phyloP scores from a whole-genome alignment of 768 basidiomycete genomes.

The Phlebiopsis flavidoalba region DNA sequence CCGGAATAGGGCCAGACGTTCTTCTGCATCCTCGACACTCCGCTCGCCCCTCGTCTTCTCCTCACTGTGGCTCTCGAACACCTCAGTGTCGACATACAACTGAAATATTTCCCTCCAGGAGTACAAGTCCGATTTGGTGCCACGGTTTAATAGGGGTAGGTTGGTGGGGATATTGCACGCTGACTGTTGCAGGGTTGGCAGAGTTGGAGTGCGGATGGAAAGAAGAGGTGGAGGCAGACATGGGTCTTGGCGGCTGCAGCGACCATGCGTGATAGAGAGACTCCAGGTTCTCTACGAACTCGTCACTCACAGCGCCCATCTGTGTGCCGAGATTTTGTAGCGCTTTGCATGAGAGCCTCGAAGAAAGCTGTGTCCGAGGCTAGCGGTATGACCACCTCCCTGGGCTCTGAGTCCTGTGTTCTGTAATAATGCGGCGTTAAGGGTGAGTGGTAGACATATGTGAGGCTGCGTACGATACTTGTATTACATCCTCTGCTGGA shows the following conservation, averaged over 20 bases:
- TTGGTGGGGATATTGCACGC: constrained; percentile 12
- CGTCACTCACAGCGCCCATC: constrained; percentile 43
- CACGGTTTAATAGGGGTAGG: background rate
- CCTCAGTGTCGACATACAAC: constrained; percentile 77
- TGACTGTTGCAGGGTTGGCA: constrained; percentile 19
- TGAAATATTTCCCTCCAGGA: constrained; percentile 89
- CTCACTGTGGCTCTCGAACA: constrained; percentile 66
- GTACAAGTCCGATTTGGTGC: constrained; percentile 59
- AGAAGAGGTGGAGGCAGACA: constrained; percentile 25
- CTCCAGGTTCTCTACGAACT: constrained; percentile 43
- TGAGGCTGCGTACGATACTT: constrained; percentile 1
- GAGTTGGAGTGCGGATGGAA: constrained; percentile 31
- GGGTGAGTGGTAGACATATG: background rate
- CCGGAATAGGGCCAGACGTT: constrained; percentile 63
- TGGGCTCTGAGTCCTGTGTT: background rate
- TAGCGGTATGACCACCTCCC: constrained; percentile 72
- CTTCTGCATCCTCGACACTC: constrained; percentile 64
- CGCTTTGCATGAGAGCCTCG: constrained; percentile 57
- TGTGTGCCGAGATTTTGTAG: constrained; percentile 51
- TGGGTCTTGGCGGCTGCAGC: constrained; percentile 25
- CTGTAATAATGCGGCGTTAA: constrained; percentile 1
- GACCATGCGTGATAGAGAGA: constrained; percentile 40
- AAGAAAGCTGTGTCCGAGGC: constrained; percentile 81
- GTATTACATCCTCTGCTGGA: background rate
- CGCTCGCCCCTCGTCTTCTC: constrained; percentile 68